A percentile compares a stretch with the other conserved stretches of the same genome.
Evolutionary conservation across 805 yeast genomes (phyloP).

Genomic region (Spencermartinsiella europaea): DNA sequence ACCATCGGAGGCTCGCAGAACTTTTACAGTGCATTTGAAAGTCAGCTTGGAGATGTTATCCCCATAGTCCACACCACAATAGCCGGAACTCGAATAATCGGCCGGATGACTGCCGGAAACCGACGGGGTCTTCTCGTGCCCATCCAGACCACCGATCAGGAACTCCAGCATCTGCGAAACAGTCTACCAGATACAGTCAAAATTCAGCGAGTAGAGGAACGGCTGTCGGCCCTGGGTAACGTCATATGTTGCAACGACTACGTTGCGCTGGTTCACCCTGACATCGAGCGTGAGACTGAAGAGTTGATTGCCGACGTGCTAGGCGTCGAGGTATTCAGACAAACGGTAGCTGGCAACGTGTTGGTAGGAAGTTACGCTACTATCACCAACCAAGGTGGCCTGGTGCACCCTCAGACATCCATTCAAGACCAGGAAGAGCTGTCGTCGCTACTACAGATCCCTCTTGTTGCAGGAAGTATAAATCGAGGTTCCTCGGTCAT

Average conservation of each 20-base stretch:
- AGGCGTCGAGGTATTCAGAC: slow-evolving; percentile 98
- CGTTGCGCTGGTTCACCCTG: slow-evolving; percentile 98
- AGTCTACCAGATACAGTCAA: slow-evolving; percentile 91
- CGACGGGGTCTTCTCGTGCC: slow-evolving; percentile 97
- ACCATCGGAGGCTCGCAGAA: slow-evolving; percentile 94
- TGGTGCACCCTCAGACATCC: slow-evolving; percentile 96
- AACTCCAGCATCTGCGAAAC: slow-evolving; percentile 94
- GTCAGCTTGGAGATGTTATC: slow-evolving; percentile 91
- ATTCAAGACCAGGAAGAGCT: slow-evolving; percentile 98
- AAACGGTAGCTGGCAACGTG: slow-evolving; percentile 97
- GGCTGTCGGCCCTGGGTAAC: slow-evolving; percentile 93
- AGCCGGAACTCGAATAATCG: slow-evolving; percentile 96
- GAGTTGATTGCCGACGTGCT: slow-evolving; percentile 96
- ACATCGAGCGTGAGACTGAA: slow-evolving; percentile 98
- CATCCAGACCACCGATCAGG: slow-evolving; percentile 97
- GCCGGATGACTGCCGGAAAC: slow-evolving; percentile 98
- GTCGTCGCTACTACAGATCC: slow-evolving; percentile 91
- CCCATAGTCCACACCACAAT: slow-evolving; percentile 97
- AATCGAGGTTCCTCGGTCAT: slow-evolving; percentile 97
- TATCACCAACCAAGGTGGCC: slow-evolving; percentile 93
- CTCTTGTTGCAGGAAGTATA: slow-evolving; percentile 97
- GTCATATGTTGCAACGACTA: slow-evolving; percentile 98
- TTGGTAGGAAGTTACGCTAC: slow-evolving; percentile 96
- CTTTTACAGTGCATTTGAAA: slow-evolving; percentile 84
- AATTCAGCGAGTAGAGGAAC: slow-evolving; percentile 96